phyloP scores from a whole-genome alignment of 257 asterid genomes.

The Handroanthus guayacan region DNA sequence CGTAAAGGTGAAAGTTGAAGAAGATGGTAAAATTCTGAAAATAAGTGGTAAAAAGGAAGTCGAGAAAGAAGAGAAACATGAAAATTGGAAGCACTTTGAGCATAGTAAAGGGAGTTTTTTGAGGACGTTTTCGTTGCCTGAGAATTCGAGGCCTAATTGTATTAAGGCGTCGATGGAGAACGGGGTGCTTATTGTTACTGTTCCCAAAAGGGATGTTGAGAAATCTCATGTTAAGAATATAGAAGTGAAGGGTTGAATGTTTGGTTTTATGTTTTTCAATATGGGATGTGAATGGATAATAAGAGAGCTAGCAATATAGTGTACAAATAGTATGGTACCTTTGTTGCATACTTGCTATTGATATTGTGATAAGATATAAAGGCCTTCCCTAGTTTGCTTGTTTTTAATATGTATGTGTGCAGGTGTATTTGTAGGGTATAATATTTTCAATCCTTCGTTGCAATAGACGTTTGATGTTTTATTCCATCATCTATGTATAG shows the following conservation, averaged over 20 bases:
- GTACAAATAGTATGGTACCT: too few relatives aligned
- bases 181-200: slow-evolving; percentile 44
- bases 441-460: too few relatives aligned
- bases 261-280: not conserved
- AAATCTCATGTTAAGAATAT: slow-evolving; percentile 22
- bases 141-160: slow-evolving; percentile 41
- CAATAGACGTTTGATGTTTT: too few relatives aligned
- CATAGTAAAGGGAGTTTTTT: slow-evolving; percentile 39
- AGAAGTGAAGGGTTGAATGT: slow-evolving; percentile 34
- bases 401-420: too few relatives aligned
- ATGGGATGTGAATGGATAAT: too few relatives aligned
- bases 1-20: slow-evolving; percentile 47
- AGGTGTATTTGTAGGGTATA: too few relatives aligned
- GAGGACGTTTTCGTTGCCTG: slow-evolving; percentile 45
- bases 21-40: slow-evolving; percentile 41
- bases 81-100: slow-evolving; percentile 47
- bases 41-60: slow-evolving; percentile 45
- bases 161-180: slow-evolving; percentile 42
- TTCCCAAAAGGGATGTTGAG: slow-evolving; percentile 48
- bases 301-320: too few relatives aligned
- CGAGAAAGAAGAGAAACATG: slow-evolving; percentile 47
- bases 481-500: too few relatives aligned
- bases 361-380: too few relatives aligned
- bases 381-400: not conserved
- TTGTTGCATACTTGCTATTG: too few relatives aligned